Evolutionary conservation across 306 rosid genomes (phyloP).

Genomic region (Spatholobus suberectus): DNA sequence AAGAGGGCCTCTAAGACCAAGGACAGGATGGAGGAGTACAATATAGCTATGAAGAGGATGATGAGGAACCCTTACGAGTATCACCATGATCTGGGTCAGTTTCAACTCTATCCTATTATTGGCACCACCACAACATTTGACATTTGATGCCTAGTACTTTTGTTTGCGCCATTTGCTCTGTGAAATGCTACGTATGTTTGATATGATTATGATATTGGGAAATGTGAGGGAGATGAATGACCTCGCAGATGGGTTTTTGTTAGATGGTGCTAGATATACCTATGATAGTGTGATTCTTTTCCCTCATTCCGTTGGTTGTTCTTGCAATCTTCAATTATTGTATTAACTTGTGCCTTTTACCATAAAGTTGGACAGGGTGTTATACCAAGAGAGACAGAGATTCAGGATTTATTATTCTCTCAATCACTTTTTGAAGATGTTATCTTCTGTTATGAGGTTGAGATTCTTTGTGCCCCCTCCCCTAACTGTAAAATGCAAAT

Average conservation of each 20-base stretch:
- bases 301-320: conserved; percentile 12
- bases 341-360: not conserved
- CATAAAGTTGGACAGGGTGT: not conserved
- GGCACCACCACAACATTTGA: not conserved
- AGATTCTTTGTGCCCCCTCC: not conserved
- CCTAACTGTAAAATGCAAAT: not conserved
- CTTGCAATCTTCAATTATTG: not conserved
- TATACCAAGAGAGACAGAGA: not conserved
- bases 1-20: conserved; percentile 46
- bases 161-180: not conserved
- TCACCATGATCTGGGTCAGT: conserved; percentile 93
- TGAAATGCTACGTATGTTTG: not conserved
- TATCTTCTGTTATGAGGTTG: not conserved
- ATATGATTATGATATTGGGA: not conserved
- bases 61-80: conserved; percentile 95
- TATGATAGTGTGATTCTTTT: not conserved
- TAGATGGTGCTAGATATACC: conserved; percentile 9
- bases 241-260: not conserved
- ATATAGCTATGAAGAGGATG: conserved; percentile 86
- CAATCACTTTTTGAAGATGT: not conserved
- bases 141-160: not conserved
- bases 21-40: conserved; percentile 80
- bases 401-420: not conserved
- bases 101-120: conserved; percentile 40
- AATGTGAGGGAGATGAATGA: not conserved